These are phyloP conservation scores for Colletotrichum incanum DNA, from an alignment of 2,329 filamentous ascomycete species.

Conservation along the genomic window DNA sequence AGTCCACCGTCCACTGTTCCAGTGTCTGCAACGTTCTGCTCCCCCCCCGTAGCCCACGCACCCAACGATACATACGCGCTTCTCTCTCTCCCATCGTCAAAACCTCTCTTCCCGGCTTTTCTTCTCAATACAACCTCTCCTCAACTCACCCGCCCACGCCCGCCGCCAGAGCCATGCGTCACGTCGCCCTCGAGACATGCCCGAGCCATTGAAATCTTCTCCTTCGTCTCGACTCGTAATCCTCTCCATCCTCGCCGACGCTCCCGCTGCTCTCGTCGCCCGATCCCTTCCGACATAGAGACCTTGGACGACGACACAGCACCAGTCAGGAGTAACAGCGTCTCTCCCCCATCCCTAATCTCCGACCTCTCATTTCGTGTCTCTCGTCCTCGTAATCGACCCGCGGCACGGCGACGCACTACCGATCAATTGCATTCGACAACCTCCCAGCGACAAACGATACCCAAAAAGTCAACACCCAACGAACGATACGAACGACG, in stretches of 20 bases:
- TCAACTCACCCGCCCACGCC: slow-evolving; percentile 12
- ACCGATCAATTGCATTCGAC: slow-evolving; percentile 5
- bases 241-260: slow-evolving; percentile 49
- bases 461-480: slow-evolving; percentile 16
- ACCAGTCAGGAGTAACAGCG: slow-evolving; percentile 14
- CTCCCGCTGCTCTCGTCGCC: slow-evolving; percentile 11
- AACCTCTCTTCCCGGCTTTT: slow-evolving; percentile 37
- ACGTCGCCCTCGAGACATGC: slow-evolving; percentile 39
- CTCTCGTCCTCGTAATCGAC: slow-evolving; percentile 16
- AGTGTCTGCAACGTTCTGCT: slow-evolving; percentile 9
- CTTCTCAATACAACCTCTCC: slow-evolving; percentile 3
- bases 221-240: slow-evolving; percentile 48
- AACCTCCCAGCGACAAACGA: slow-evolving; percentile 22
- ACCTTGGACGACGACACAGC: slow-evolving; percentile 4
- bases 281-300: slow-evolving; percentile 9
- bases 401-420: background rate
- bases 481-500: slow-evolving; percentile 37
- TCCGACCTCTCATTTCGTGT: background rate
- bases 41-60: slow-evolving; percentile 22
- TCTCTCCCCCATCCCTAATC: slow-evolving; percentile 14
- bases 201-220: slow-evolving; percentile 45
- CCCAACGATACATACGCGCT: background rate
- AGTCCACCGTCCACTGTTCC: background rate
- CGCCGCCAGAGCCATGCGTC: slow-evolving; percentile 23
- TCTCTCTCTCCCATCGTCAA: slow-evolving; percentile 28